Evolutionary conservation across 805 yeast species (phyloP).

Genomic region (Starmera caribaea): DNA sequence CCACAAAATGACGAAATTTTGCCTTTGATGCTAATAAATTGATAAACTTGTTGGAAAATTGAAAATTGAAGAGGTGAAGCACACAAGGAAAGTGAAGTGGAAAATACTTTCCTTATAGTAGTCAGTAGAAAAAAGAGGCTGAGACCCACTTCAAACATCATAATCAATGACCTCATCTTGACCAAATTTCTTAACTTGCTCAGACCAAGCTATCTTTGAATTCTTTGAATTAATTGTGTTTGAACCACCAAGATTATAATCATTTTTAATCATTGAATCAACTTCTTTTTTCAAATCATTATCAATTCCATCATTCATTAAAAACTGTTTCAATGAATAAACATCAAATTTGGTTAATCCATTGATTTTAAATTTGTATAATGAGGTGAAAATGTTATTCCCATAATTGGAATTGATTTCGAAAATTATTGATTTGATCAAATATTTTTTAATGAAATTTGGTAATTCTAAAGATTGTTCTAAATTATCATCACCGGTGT

Average conservation of each 20-base stretch:
- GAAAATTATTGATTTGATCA: constrained; percentile 23
- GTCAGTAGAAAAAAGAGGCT: not conserved
- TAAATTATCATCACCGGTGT: constrained; percentile 7
- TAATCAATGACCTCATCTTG: not conserved
- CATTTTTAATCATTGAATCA: not conserved
- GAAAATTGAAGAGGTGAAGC: too few relatives aligned
- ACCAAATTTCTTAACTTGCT: not conserved
- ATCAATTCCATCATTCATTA: constrained; percentile 9
- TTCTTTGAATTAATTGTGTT: too few relatives aligned
- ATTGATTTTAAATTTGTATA: constrained; percentile 29
- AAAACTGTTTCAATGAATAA: constrained; percentile 7
- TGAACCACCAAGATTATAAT: too few relatives aligned
- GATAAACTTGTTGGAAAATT: too few relatives aligned
- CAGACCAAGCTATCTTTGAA: too few relatives aligned
- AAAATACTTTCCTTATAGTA: too few relatives aligned
- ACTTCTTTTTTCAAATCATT: constrained; percentile 3
- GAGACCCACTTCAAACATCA: too few relatives aligned
- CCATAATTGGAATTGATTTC: constrained; percentile 26
- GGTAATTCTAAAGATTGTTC: constrained; percentile 24
- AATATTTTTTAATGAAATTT: constrained; percentile 19
- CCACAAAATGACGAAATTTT: too few relatives aligned
- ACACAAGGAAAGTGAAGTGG: too few relatives aligned
- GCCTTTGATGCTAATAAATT: too few relatives aligned
- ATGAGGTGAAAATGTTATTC: constrained; percentile 24
- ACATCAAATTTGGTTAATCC: constrained; percentile 31